Conservation (phyloP, 805 yeast species). For the Kurtzmaniella cleridarum region DNA sequence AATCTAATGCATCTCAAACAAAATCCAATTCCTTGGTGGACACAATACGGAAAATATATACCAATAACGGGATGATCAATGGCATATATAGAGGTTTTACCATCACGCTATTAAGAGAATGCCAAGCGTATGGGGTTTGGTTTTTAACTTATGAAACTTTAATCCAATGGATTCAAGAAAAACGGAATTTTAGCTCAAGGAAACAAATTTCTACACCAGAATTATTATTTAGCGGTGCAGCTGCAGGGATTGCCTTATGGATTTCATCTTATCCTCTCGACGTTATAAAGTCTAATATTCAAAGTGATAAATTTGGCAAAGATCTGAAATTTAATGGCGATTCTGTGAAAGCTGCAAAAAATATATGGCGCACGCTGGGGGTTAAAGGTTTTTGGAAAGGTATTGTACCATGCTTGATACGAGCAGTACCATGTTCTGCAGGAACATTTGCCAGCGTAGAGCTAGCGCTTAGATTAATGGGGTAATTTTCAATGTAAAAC, state of each 20-base stretch:
- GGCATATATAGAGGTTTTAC: slow-evolving; percentile 54
- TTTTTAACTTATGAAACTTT: slow-evolving; percentile 58
- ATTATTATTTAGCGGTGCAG: slow-evolving; percentile 52
- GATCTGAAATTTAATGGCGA: slow-evolving; percentile 40
- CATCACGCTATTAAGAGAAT: slow-evolving; percentile 53
- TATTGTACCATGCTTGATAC: slow-evolving; percentile 49
- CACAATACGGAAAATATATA: slow-evolving; percentile 39
- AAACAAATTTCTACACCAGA: slow-evolving; percentile 50
- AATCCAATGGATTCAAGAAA: slow-evolving; percentile 34
- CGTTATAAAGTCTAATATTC: slow-evolving; percentile 46
- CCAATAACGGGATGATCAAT: slow-evolving; percentile 33
- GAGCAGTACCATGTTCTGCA: slow-evolving; percentile 65
- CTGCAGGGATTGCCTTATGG: slow-evolving; percentile 69
- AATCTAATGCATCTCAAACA: slow-evolving; percentile 34
- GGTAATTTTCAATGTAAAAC: too few relatives aligned
- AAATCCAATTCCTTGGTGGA: slow-evolving; percentile 17
- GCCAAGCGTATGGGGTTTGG: slow-evolving; percentile 77
- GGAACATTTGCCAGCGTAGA: slow-evolving; percentile 78
- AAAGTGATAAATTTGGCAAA: slow-evolving; percentile 47
- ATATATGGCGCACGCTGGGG: slow-evolving; percentile 41
- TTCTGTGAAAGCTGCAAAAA: slow-evolving; percentile 26
- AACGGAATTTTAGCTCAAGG: slow-evolving; percentile 34
- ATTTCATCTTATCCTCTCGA: slow-evolving; percentile 49
- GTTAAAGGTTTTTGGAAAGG: slow-evolving; percentile 58
- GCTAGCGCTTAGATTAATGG: slow-evolving; percentile 53